A percentile compares a stretch with the other conserved stretches of the same genome.
Conservation (phyloP, 2,329 filamentous ascomycete species). For the Alternaria arborescens region DNA sequence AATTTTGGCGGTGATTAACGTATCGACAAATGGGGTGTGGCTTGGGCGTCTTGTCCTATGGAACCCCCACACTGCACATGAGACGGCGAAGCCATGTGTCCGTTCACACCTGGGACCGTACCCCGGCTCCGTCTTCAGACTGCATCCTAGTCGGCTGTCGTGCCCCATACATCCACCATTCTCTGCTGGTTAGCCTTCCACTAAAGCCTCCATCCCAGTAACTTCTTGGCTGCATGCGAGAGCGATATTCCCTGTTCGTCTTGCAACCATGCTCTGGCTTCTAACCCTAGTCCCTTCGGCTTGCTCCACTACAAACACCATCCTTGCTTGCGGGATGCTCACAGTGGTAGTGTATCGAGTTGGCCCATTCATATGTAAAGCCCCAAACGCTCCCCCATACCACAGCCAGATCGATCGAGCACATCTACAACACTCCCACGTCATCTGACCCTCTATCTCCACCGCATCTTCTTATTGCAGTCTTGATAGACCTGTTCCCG, state of each 20-base stretch:
- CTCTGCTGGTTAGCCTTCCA: constrained; percentile 37
- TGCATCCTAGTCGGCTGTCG: constrained; percentile 40
- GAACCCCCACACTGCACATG: constrained; percentile 47
- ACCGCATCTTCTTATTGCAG: constrained; percentile 28
- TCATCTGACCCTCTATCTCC: constrained; percentile 31
- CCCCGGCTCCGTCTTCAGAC: constrained; percentile 39
- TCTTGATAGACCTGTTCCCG: constrained; percentile 32
- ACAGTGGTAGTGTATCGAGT: constrained; percentile 32
- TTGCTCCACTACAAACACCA: constrained; percentile 46
- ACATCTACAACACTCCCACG: constrained; percentile 44
- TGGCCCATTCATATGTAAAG: constrained; percentile 47
- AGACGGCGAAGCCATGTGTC: constrained; percentile 43
- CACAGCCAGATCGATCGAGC: constrained; percentile 34
- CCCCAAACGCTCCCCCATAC: constrained; percentile 43
- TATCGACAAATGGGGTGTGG: constrained; percentile 36
- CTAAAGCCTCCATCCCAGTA: constrained; percentile 46
- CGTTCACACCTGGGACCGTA: constrained; percentile 38
- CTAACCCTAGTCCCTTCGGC: constrained; percentile 39
- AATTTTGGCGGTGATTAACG: constrained; percentile 16
- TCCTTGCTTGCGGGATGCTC: constrained; percentile 47
- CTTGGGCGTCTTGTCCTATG: constrained; percentile 35
- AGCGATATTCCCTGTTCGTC: constrained; percentile 42
- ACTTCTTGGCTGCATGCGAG: constrained; percentile 47
- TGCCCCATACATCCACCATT: constrained; percentile 34
- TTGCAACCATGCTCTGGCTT: constrained; percentile 44